Evolutionary conservation across 441 rosid species (phyloP).

Genomic region (Populus trichocarpa): DNA sequence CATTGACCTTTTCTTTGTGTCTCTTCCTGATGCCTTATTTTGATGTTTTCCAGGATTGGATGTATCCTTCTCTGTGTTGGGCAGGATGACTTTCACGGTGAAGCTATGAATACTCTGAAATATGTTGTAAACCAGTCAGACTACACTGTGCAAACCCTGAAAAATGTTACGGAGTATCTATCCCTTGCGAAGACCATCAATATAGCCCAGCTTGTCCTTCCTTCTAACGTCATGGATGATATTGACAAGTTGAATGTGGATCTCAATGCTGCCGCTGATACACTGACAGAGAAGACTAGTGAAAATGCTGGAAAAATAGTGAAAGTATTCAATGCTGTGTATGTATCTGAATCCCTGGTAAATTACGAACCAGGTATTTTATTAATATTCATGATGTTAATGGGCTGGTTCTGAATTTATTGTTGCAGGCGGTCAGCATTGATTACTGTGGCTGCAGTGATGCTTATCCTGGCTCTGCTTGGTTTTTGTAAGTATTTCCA

Average conservation of each 20-base stretch:
- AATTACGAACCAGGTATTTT: constrained; percentile 8
- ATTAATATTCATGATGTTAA: constrained; percentile 5
- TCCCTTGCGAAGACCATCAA: constrained; percentile 81
- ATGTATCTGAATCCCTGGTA: constrained; percentile 24
- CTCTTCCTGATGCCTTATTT: constrained; percentile 2
- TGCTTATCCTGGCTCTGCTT: constrained; percentile 75
- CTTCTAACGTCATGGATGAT: constrained; percentile 58
- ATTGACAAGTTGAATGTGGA: constrained; percentile 73
- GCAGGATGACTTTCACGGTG: constrained; percentile 71
- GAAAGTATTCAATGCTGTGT: constrained; percentile 67
- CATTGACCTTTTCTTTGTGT: neutral
- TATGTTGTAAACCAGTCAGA: constrained; percentile 91
- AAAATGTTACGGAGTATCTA: constrained; percentile 83
- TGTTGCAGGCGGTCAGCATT: constrained; percentile 66
- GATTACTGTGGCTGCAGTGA: constrained; percentile 75
- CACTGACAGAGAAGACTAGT: constrained; percentile 59
- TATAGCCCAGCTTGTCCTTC: constrained; percentile 74
- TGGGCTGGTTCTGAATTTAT: constrained; percentile 8
- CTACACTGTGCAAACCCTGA: constrained; percentile 75
- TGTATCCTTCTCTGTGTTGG: constrained; percentile 90
- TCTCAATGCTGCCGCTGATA: constrained; percentile 69
- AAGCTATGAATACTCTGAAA: constrained; percentile 66
- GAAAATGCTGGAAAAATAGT: constrained; percentile 70
- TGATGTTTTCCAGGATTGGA: constrained; percentile 54
- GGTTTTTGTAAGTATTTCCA: constrained; percentile 65